These are phyloP conservation scores for Debaryomycetaceae sp. DNA, from an alignment of 1,139 yeast genomes.

Conservation along the genomic window DNA sequence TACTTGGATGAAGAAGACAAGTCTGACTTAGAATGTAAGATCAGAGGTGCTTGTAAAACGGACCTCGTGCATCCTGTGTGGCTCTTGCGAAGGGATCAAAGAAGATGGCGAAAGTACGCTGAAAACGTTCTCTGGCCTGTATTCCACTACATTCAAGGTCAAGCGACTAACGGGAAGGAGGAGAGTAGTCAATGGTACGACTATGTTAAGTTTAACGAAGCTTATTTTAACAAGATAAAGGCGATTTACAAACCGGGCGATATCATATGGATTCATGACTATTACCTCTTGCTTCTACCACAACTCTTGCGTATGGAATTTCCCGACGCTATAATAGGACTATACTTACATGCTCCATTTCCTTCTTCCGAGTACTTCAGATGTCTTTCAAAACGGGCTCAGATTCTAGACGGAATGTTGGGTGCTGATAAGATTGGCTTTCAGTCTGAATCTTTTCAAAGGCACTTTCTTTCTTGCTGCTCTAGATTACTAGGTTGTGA, in stretches of 20 bases:
- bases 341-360: conserved; percentile 85
- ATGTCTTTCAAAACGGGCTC: conserved; percentile 77
- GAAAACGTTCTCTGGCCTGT: conserved; percentile 93
- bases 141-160: conserved; percentile 84
- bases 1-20: conserved; percentile 60
- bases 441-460: conserved; percentile 79
- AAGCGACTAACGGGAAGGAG: conserved; percentile 58
- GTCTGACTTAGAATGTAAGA: conserved; percentile 37
- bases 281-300: conserved; percentile 79
- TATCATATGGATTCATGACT: conserved; percentile 93
- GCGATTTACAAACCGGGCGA: conserved; percentile 83
- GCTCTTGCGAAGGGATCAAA: conserved; percentile 70
- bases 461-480: conserved; percentile 90
- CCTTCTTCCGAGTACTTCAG: conserved; percentile 96
- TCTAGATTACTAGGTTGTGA: conserved; percentile 77
- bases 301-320: conserved; percentile 79
- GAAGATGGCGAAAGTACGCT: conserved; percentile 84
- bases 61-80: conserved; percentile 78
- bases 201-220: conserved; percentile 86
- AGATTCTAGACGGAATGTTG: conserved; percentile 82
- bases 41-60: conserved; percentile 42
- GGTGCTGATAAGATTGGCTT: conserved; percentile 86
- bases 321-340: conserved; percentile 78
- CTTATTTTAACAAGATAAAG: conserved; percentile 75
- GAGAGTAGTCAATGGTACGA: conserved; percentile 88